Base-by-base conservation (phyloP, 1,139 yeast species). In the Lodderomyces orthopsilosis region DNA sequence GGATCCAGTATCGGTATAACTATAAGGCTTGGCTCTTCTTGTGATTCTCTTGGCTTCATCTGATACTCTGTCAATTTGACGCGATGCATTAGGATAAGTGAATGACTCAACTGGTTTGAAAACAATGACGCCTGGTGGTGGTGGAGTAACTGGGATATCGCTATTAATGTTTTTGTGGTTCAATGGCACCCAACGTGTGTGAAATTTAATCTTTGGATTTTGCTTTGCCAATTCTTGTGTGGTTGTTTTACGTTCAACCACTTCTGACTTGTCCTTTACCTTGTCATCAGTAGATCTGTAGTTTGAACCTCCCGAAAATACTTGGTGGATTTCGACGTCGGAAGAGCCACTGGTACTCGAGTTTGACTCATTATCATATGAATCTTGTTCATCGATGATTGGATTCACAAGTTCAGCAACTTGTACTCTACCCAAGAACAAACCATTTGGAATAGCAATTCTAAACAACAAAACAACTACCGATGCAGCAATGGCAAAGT, bases 61-160 rank as follows among this genome's bases (percentile, higher is more conserved):
- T 37, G 82, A 67, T 26, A 91, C 75, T 32, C 65, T 63, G 54
- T 90, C 96, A 38, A 79, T 72, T 62, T 85, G 95, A 49, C 77
- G 68, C 0, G 96, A 83, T 41, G 86, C 75, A 61, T 90, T 90
- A 41, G 95, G 83, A 64, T 89, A 90, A 1, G 87, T 78, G 63
- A 87, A 86, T 8, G 90, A 71, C 56, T 90, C 97, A 32, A 82
- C 69, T 40, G 95, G 88, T 56, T 94, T 78, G 70, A 85, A 90
- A 4, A 90, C 95, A 47, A 90, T 57, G 13, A 90, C 91, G 19
- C 97, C 96, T 1, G 93, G 90, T 30, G 97, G 96, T 15, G 98
- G 96, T 2, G 90, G 85, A 27, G 62, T 62, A 7, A 91, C 79
- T 2, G 66, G 59, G 23, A 89, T 65, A 22, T 74, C 77, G 3